These are phyloP conservation scores for Neurospora discreta DNA, from an alignment of 495 filamentous ascomycete genomes.

Conservation along the genomic window DNA sequence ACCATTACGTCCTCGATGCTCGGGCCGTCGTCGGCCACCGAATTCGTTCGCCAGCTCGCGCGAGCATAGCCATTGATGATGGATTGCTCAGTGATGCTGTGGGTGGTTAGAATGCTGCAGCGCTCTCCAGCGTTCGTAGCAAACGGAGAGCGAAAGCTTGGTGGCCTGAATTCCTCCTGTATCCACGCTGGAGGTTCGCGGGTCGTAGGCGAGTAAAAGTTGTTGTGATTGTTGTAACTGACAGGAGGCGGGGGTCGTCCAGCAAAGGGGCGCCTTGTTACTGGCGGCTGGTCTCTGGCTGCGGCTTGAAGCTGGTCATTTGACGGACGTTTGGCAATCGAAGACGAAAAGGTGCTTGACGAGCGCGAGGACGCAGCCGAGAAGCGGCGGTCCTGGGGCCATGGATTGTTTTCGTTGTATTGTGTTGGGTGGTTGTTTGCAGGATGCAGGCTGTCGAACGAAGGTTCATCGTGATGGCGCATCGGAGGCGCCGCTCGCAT, in stretches of 20 bases:
- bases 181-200: not conserved
- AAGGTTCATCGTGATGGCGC: conserved; percentile 19
- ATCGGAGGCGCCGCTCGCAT: conserved; percentile 15
- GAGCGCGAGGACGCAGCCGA: conserved; percentile 38
- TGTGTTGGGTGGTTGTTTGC: conserved; percentile 11
- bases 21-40: conserved; percentile 56
- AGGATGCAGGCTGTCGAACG: conserved; percentile 17
- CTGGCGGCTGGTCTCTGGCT: conserved; percentile 2
- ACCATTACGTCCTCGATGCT: conserved; percentile 88
- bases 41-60: conserved; percentile 41
- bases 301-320: conserved; percentile 18
- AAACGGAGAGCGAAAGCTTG: not conserved
- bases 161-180: not conserved
- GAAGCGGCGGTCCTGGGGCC: conserved; percentile 30
- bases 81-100: conserved; percentile 54
- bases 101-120: conserved; percentile 70
- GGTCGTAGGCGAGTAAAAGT: not conserved
- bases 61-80: conserved; percentile 31
- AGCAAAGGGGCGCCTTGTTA: not conserved
- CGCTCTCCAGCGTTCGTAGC: conserved; percentile 35
- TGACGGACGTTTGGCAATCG: conserved; percentile 25
- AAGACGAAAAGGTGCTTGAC: conserved; percentile 27
- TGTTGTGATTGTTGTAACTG: not conserved
- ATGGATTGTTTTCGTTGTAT: conserved; percentile 9
- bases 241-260: not conserved